These are phyloP conservation scores for Pachysandra terminalis DNA, from an alignment of 164 flowering plant genomes.

Conservation along the genomic window DNA sequence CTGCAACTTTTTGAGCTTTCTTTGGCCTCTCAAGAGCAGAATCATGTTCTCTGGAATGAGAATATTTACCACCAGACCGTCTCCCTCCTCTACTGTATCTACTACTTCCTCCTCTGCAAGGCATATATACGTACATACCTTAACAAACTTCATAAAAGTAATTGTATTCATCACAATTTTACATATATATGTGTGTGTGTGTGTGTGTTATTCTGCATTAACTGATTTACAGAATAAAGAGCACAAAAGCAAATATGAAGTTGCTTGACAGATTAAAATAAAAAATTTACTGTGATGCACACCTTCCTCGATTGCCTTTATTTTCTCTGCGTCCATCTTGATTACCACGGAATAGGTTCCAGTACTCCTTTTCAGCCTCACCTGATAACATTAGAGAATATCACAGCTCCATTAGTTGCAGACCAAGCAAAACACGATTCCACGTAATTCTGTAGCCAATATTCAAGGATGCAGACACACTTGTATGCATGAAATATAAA, in stretches of 20 bases:
- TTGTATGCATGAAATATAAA: no score
- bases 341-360: slow-evolving; percentile 57
- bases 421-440: no score
- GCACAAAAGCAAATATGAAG: no score
- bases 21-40: slow-evolving; percentile 39
- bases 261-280: no score
- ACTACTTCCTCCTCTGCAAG: slow-evolving; percentile 72
- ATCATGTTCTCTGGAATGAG: slow-evolving; percentile 41
- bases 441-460: no score
- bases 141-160: no score
- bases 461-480: no score
- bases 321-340: slow-evolving; percentile 39
- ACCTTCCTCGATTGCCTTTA: slow-evolving; percentile 72
- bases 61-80: slow-evolving; percentile 30
- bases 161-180: no score
- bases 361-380: slow-evolving; percentile 84
- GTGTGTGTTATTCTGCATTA: no score
- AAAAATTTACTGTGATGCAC: no score
- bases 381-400: slow-evolving; percentile 35
- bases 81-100: slow-evolving; percentile 47
- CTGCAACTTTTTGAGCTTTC: slow-evolving; percentile 54
- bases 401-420: not conserved
- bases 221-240: no score
- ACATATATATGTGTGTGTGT: no score
- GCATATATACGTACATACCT: slow-evolving; percentile 1